Evolutionary conservation across 202 grass and related monocot species (phyloP), one percentile per base, ranked within the genome.

Genomic region (Zoysia matrella): DNA sequence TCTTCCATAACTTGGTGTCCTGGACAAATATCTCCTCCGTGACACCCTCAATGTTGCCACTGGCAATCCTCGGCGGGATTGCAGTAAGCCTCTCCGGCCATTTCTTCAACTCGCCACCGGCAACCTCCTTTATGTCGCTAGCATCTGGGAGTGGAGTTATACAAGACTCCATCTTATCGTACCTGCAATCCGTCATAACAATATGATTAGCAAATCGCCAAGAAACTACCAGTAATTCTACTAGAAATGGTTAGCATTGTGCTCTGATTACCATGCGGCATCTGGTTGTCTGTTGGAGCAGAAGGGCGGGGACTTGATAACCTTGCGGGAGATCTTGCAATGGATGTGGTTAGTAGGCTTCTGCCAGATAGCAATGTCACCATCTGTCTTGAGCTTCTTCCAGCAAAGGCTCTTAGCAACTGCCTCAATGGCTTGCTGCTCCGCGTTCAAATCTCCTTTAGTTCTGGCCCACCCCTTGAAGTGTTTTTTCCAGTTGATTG

Each of bases 371-470:
- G 22, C 22, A 30, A 30, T 30, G 22, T 30, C 22, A 30, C 22
- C 22, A 98, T 51, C 85, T 71, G 93, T 92, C 60, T 86, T 87
- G 47, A 95, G 64, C 79, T 98, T 98, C 81, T 95, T 98, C 95
- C 95, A 98, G 81, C 95, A 98, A 8, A 98, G 88, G 65, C 86
- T 76, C 52, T 2, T 91, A 18, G 90, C 91, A 15, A 95, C 84
- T 7, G 84, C 61, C 80, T 98, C 92, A 11, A 95, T 98, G 43
- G 88, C 85, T 82, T 87, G 77, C 45, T 98, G 95, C 72, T 95
- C 92, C 11, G 60, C 15, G 52, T 85, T 86, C 49, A 98, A 78
- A 70, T 98, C 95, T 11, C 83, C 85, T 71, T 45, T 46, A 9
- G 84, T 90, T 49, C 95, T 90, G 51, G 86, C 82, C 95, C 95